Conservation (phyloP, 495 filamentous ascomycete species). For the Immersiella caudata region DNA sequence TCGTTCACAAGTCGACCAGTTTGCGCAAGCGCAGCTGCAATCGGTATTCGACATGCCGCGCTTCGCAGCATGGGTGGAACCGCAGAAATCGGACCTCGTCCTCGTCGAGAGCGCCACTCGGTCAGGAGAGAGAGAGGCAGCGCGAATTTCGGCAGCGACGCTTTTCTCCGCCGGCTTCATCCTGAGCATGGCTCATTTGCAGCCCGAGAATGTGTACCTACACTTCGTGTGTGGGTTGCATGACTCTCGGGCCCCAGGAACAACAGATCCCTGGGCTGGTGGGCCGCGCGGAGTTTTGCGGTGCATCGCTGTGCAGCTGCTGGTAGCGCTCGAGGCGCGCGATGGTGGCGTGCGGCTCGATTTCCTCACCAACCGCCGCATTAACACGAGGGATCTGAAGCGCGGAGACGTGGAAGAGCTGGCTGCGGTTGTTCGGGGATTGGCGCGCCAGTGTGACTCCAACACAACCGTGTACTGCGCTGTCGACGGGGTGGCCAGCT, state of each 20-base stretch:
- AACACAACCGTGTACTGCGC: slow-evolving; percentile 4
- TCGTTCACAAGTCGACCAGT: not conserved
- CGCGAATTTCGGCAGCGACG: not conserved
- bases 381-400: not conserved
- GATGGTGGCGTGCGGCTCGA: not conserved
- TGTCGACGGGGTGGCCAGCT: slow-evolving; percentile 17
- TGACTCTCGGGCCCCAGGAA: not conserved
- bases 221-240: slow-evolving; percentile 4
- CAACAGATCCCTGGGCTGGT: not conserved
- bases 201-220: not conserved
- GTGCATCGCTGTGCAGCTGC: not conserved
- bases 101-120: not conserved
- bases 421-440: not conserved
- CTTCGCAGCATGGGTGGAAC: not conserved
- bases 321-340: not conserved
- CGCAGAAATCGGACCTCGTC: not conserved
- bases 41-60: not conserved
- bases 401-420: not conserved
- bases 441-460: not conserved
- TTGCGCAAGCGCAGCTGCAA: not conserved
- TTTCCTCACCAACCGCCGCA: not conserved
- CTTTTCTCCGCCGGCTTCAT: not conserved
- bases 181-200: not conserved
- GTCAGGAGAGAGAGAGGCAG: not conserved
- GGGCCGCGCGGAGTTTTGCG: not conserved